These are phyloP conservation scores for Chlorella sp. DNA, from an alignment of 139 green algal genomes.

Conservation along the genomic window DNA sequence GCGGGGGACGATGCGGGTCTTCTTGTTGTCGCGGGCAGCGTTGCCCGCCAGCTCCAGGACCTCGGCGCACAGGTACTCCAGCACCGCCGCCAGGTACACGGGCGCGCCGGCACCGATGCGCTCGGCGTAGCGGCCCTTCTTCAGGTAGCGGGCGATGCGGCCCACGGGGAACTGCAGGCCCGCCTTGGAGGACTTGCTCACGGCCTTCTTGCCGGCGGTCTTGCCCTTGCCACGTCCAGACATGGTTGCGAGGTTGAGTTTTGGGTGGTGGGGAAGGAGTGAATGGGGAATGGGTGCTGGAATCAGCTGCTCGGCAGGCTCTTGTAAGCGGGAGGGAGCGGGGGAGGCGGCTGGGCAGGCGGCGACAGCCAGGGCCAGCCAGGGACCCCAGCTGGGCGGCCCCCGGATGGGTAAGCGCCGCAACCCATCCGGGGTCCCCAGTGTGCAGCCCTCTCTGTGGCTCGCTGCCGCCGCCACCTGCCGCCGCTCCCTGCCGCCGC, in stretches of 20 bases:
- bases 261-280: conserved; percentile 75
- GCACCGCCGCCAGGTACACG: conserved; percentile 52
- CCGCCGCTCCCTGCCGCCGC: no score
- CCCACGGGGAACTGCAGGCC: conserved; percentile 92
- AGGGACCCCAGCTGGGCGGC: no score
- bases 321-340: no score
- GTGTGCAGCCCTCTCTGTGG: background rate
- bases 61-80: conserved; percentile 79
- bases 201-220: conserved; percentile 79
- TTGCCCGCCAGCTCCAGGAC: conserved; percentile 60
- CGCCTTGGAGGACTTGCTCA: conserved; percentile 86
- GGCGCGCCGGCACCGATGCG: conserved; percentile 36
- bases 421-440: background rate
- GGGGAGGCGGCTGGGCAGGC: no score
- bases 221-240: conserved; percentile 77
- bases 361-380: no score
- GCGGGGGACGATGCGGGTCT: conserved; percentile 87
- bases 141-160: conserved; percentile 86
- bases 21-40: conserved; percentile 94
- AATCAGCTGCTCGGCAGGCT: no score
- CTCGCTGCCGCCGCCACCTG: no score
- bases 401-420: no score
- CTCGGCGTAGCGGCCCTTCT: conserved; percentile 84
- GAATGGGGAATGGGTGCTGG: no score
- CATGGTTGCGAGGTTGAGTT: conserved; percentile 6